Evolutionary conservation across 352 stramenopile genomes (phyloP).

Genomic region (Pythium chondricola): DNA sequence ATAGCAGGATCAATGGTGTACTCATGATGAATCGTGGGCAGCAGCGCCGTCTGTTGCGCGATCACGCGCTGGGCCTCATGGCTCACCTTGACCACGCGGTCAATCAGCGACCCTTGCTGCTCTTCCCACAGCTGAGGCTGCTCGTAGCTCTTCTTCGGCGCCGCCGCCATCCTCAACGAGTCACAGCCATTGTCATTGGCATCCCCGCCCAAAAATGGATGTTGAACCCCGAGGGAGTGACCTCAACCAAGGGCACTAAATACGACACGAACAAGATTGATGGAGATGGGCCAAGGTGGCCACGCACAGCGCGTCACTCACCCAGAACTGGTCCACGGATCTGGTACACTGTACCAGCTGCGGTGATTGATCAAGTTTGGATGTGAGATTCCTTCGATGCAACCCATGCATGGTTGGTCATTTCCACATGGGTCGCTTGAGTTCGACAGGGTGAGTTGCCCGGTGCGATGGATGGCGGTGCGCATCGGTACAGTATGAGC

Average conservation of each 20-base stretch:
- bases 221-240: not conserved
- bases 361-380: too few species aligned
- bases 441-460: too few species aligned
- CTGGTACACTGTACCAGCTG: too few species aligned
- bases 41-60: slow-evolving; percentile 42
- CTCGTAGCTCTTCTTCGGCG: slow-evolving; percentile 32
- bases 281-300: too few species aligned
- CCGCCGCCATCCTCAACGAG: slow-evolving; percentile 4
- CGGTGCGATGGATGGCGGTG: too few species aligned
- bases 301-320: slow-evolving; percentile 8
- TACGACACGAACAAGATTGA: not conserved
- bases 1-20: slow-evolving; percentile 26
- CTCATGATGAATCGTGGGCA: slow-evolving; percentile 51
- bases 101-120: slow-evolving; percentile 31
- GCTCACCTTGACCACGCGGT: slow-evolving; percentile 48
- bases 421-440: too few species aligned
- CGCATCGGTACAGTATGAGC: too few species aligned
- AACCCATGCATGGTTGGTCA: too few species aligned
- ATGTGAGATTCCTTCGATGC: too few species aligned
- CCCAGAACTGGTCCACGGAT: not conserved
- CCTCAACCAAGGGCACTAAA: not conserved
- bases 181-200: slow-evolving; percentile 11
- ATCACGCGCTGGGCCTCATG: slow-evolving; percentile 47
- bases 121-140: slow-evolving; percentile 45
- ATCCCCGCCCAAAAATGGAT: slow-evolving; percentile 18